These are phyloP conservation scores for Edaphochlamys debaryana DNA, from an alignment of 139 green algal genomes.

Conservation along the genomic window DNA sequence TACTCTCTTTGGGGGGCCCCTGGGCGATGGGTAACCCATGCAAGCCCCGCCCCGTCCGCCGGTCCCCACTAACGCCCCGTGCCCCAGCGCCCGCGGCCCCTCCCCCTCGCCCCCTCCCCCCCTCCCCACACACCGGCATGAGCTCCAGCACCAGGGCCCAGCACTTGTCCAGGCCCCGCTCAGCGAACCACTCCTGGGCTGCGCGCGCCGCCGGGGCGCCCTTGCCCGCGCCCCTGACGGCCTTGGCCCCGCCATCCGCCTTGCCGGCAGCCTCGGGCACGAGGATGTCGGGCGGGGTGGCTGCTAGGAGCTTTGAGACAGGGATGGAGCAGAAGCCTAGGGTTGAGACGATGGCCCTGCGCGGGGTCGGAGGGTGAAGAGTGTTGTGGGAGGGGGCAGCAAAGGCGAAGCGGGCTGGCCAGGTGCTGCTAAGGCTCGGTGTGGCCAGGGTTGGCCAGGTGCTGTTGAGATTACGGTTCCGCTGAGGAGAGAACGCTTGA, in stretches of 20 bases:
- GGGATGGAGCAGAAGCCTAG: slow-evolving; percentile 35
- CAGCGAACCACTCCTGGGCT: background rate
- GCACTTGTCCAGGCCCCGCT: background rate
- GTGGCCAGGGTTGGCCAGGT: too few species aligned
- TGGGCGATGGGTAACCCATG: too few species aligned
- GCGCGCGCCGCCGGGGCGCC: background rate
- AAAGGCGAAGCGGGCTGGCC: too few species aligned
- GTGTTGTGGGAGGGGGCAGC: background rate
- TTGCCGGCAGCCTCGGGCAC: background rate
- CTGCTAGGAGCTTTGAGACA: background rate
- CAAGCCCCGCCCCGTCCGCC: too few species aligned
- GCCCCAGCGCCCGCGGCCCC: too few species aligned
- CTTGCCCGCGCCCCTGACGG: background rate
- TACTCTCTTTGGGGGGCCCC: too few species aligned
- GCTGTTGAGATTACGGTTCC: background rate
- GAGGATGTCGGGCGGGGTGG: background rate
- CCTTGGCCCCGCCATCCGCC: background rate
- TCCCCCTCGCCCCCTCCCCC: too few species aligned
- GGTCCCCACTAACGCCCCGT: too few species aligned
- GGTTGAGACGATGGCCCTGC: slow-evolving; percentile 5
- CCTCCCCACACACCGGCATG: slow-evolving; percentile 24
- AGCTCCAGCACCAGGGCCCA: slow-evolving; percentile 40
- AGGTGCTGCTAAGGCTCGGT: too few species aligned
- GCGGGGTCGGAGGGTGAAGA: background rate
- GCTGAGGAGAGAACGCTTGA: too few species aligned